A percentile compares a stretch with the other conserved stretches of the same genome.
phyloP scores from a whole-genome alignment of 768 basidiomycete species.

The Gyrodon lividus region DNA sequence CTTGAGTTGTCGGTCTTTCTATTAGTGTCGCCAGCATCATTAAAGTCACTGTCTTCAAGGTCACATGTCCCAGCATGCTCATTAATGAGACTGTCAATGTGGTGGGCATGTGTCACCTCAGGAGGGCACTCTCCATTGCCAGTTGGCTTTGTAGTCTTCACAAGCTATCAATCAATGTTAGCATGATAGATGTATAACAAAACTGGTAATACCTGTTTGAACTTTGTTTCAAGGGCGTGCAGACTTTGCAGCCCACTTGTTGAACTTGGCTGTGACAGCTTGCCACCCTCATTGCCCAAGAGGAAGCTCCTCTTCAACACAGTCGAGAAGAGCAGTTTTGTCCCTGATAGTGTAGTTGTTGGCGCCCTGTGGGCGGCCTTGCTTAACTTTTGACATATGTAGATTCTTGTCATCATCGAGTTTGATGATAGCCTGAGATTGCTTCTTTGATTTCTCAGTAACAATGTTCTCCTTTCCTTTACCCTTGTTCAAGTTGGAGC shows the following conservation, averaged over 20 bases:
- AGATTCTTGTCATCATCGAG: neutral
- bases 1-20: neutral
- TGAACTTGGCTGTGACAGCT: neutral
- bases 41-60: conserved; percentile 22
- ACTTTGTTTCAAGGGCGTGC: conserved; percentile 22
- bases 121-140: conserved; percentile 23
- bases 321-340: neutral
- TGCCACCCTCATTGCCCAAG: conserved; percentile 5
- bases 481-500: neutral
- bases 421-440: neutral
- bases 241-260: neutral
- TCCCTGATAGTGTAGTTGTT: conserved; percentile 1
- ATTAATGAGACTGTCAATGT: conserved; percentile 26
- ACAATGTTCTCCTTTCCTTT: neutral
- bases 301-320: neutral
- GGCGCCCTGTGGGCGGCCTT: neutral
- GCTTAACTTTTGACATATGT: neutral
- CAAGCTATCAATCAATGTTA: conserved; percentile 14
- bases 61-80: conserved; percentile 20
- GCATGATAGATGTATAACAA: neutral
- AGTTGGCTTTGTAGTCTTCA: conserved; percentile 27
- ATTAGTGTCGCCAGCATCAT: neutral
- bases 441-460: neutral
- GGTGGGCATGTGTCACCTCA: conserved; percentile 22
- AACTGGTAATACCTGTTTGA: conserved; percentile 17